Evolutionary conservation across 768 basidiomycete species (phyloP).

Genomic region (Lactarius deliciosus): DNA sequence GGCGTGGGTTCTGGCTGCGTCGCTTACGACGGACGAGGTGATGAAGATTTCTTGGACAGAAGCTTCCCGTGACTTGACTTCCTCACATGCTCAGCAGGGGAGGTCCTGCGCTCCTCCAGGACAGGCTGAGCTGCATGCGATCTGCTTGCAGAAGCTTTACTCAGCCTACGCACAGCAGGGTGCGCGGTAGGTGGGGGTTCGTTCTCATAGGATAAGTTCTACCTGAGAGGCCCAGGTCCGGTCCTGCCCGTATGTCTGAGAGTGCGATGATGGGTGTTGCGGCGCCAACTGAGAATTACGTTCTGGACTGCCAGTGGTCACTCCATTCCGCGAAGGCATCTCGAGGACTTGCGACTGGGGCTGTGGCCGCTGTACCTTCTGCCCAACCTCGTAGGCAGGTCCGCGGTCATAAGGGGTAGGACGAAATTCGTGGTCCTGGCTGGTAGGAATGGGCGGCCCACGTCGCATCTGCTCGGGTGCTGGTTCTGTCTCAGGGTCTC

Average conservation of each 20-base stretch:
- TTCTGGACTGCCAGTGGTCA: background rate
- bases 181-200: slow-evolving; percentile 20
- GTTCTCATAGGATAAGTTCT: slow-evolving; percentile 12
- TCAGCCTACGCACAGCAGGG: slow-evolving; percentile 20
- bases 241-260: slow-evolving; percentile 10
- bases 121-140: background rate
- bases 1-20: background rate
- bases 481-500: slow-evolving; percentile 5
- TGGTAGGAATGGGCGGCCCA: background rate
- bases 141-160: slow-evolving; percentile 2
- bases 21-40: background rate
- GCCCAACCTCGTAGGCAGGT: slow-evolving; percentile 10
- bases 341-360: background rate
- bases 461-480: slow-evolving; percentile 10
- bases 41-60: background rate
- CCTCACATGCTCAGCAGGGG: background rate
- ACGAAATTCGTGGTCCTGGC: background rate
- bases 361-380: background rate
- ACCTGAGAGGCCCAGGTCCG: background rate
- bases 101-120: background rate
- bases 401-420: slow-evolving; percentile 1
- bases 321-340: slow-evolving; percentile 1
- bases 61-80: slow-evolving; percentile 12
- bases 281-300: background rate
- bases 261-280: slow-evolving; percentile 1